A percentile compares a stretch with the other conserved stretches of the same genome.
Evolutionary conservation across 495 filamentous ascomycete genomes (phyloP).

Genomic region (Aspergillus saccharolyticus): DNA sequence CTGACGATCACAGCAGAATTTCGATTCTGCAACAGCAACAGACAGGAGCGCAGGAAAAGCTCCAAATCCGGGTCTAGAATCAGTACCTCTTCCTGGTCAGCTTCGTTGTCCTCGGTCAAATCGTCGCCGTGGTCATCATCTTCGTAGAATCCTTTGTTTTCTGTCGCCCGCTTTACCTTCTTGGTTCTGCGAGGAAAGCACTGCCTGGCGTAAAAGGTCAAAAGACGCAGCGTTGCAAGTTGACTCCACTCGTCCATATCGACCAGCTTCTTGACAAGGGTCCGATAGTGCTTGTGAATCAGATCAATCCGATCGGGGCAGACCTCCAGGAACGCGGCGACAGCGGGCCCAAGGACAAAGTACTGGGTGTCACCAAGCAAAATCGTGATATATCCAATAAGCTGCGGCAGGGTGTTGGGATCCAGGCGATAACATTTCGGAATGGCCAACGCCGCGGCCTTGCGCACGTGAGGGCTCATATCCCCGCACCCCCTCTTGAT

Average conservation of each 20-base stretch:
- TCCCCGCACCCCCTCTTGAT: conserved; percentile 89
- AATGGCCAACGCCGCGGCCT: conserved; percentile 89
- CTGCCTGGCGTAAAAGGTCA: conserved; percentile 77
- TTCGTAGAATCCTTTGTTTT: conserved; percentile 71
- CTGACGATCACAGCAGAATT: conserved; percentile 91
- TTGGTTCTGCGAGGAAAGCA: conserved; percentile 75
- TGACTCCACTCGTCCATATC: conserved; percentile 99
- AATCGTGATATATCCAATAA: conserved; percentile 70
- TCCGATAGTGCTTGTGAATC: conserved; percentile 83
- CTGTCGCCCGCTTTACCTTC: conserved; percentile 46
- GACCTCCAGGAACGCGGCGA: conserved; percentile 80
- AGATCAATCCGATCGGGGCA: conserved; percentile 82
- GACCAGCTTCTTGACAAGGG: conserved; percentile 79
- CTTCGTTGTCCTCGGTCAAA: conserved; percentile 36
- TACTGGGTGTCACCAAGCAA: conserved; percentile 89
- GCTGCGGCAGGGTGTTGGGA: conserved; percentile 74
- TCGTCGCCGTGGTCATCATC: conserved; percentile 50
- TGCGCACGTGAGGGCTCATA: conserved; percentile 90
- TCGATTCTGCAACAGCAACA: conserved; percentile 79
- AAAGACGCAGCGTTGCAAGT: conserved; percentile 69
- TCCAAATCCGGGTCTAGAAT: conserved; percentile 79
- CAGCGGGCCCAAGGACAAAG: conserved; percentile 88
- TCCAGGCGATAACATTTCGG: conserved; percentile 97
- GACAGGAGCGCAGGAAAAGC: conserved; percentile 72
- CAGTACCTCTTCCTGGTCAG: conserved; percentile 50